Evolutionary conservation across 345 rosid species (phyloP), one percentile per base, ranked within the genome.

Genomic region (Dipteronia dyeriana): DNA sequence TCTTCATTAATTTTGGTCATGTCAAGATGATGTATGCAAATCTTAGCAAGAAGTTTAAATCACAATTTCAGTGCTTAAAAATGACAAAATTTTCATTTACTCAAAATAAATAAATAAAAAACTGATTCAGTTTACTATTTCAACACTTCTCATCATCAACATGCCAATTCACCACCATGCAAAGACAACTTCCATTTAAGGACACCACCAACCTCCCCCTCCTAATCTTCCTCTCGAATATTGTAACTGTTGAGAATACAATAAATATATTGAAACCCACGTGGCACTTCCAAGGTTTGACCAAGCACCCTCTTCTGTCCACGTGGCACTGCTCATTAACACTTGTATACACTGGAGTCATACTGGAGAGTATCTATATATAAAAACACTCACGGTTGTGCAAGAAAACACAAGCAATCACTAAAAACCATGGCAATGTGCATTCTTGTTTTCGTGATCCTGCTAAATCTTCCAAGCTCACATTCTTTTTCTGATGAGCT

Each of bases 381-480:
- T 20, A 66, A 47, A 20, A 59, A 23, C 25, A 12, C 38, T 25
- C 65, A 22, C 5, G 9, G 11, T 3, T 10, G 7, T n/a, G 63
- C 23, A 59, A n/a, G 26, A 22, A 66, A n/a, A 39, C 54, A 20
- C 31, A 66, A 9, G 1, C 39, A 63, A 22, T 7, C 6, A 16
- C 49, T 61, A 60, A 51, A 5, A 43, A 74, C 23, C 26, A 68
- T 75, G 54, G 72, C 80, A 53, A 63, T 47, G 73, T 68, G 71
- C 59, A 74, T 31, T 38, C 19, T 49, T 67, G 43, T 34, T 31
- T 19, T 86, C 79, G 16, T 83, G 68, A 31, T 81, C 68, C 38
- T 85, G 38, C 71, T 81, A 31, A 20, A 78, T 12, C 41, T 86
- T 66, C 80, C 83, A 34, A 38, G 9, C 34, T 78, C 78, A 26